Evolutionary conservation across 331 rosid species (phyloP).

Genomic region (Malus hybrid): DNA sequence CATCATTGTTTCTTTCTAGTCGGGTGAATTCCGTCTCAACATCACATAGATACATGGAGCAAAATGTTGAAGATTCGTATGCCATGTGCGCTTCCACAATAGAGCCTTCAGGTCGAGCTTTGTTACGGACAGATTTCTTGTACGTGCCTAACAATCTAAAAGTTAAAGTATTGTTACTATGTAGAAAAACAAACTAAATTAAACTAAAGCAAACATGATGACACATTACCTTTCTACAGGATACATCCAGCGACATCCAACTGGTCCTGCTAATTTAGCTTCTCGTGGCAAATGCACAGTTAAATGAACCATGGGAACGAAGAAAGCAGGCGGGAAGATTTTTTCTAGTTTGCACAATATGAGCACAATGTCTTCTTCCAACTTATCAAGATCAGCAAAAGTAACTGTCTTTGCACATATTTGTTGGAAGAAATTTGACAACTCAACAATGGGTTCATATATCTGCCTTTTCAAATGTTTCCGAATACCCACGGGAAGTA

Average conservation of each 20-base stretch:
- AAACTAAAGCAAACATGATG: too few species aligned
- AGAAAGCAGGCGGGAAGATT: background rate
- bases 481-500: too few species aligned
- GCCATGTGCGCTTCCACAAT: background rate
- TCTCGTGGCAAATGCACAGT: background rate
- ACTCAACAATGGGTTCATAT: too few species aligned
- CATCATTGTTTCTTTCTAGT: background rate
- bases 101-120: background rate
- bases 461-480: too few species aligned
- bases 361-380: background rate
- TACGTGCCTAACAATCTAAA: too few species aligned
- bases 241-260: too few species aligned
- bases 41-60: background rate
- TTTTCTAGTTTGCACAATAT: background rate
- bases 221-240: too few species aligned
- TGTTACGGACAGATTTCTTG: background rate
- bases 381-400: background rate
- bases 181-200: too few species aligned
- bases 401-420: too few species aligned
- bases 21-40: background rate
- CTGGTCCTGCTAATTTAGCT: background rate
- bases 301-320: constrained; percentile 1
- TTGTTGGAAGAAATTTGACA: too few species aligned
- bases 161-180: too few species aligned
- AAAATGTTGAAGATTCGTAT: background rate